phyloP scores from a whole-genome alignment of 441 rosid species.

The Eruca vesicaria region DNA sequence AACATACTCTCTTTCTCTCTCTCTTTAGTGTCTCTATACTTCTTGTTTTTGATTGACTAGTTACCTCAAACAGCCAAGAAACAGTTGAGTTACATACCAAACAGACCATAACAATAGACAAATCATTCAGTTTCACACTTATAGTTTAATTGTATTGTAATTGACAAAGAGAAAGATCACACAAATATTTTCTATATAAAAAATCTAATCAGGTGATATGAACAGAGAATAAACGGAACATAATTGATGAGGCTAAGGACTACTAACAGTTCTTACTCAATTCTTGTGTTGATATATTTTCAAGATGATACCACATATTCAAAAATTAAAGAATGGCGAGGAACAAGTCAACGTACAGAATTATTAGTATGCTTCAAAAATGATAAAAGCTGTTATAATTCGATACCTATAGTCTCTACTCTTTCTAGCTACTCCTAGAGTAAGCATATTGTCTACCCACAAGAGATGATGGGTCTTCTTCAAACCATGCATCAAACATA shows the following conservation, averaged over 20 bases:
- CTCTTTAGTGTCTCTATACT: conserved; percentile 10
- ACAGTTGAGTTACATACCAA: conserved; percentile 7
- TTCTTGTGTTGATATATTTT: conserved; percentile 21
- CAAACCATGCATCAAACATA: neutral
- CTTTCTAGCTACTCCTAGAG: conserved; percentile 12
- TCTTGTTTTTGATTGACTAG: conserved; percentile 16
- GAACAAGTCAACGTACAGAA: conserved; percentile 24
- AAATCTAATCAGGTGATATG: neutral
- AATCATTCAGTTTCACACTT: neutral
- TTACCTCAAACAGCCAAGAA: neutral
- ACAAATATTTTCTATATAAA: neutral
- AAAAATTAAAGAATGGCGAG: conserved; percentile 14
- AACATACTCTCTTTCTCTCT: neutral
- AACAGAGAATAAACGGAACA: conserved; percentile 14
- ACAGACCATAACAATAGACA: conserved; percentile 4
- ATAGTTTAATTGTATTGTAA: neutral
- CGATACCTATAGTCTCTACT: conserved; percentile 11
- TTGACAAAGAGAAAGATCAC: neutral
- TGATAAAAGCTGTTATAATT: conserved; percentile 28
- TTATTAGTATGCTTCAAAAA: conserved; percentile 27
- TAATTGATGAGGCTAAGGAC: conserved; percentile 27
- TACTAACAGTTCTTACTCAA: conserved; percentile 28
- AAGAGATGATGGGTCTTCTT: conserved; percentile 7
- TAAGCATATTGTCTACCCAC: conserved; percentile 12
- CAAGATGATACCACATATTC: conserved; percentile 17